Base-by-base conservation (phyloP, 2,329 filamentous ascomycete species). In the Aureobasidium sp. region DNA sequence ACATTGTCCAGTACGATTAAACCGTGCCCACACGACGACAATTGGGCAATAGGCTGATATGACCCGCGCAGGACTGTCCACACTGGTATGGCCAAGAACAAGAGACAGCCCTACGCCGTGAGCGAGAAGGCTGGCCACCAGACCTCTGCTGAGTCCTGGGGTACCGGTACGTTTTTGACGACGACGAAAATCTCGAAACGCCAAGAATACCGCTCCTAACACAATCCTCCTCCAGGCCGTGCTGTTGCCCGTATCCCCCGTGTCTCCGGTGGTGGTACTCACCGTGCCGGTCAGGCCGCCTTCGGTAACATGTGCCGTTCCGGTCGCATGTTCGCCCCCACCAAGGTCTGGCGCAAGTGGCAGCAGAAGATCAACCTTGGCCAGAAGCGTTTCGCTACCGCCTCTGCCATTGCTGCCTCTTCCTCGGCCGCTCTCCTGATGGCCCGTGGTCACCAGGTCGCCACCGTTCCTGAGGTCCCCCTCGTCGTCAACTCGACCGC, bases 271-370 rank as follows among this genome's bases (percentile, higher is more conserved):
- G 93, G 94, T 84, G 94, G 94, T 91, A 99, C 94, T 79, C 94
- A 99, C 88, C 93, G 94, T 86, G 94, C 94, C 77, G 94, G 94
- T 85, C 94, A 99, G 86, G 94, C 94, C 81, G 94, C 94, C 73
- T 99, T 97, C 82, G 94, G 94, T 91, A 99, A 99, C 90, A 91
- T 93, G 91, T 99, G 94, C 85, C 92, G 94, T 80, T 96, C 93
- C 78, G 94, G 95, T 85, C 94, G 94, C 84, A 99, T 99, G 94
- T 99, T 99, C 84, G 94, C 94, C 73, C 94, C 94, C 71, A 99
- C 94, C 82, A 99, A 99, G 89, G 89, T 96, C 84, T 99, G 94
- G 95, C 87, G 94, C 80, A 97, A 96, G 86, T 99, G 94, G 95
- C 94, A 99, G 86, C 86, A 97, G 85, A 97, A 97, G 91, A 87